phyloP scores from a whole-genome alignment of 2,329 filamentous ascomycete genomes.

The Bipolaris victoriae region DNA sequence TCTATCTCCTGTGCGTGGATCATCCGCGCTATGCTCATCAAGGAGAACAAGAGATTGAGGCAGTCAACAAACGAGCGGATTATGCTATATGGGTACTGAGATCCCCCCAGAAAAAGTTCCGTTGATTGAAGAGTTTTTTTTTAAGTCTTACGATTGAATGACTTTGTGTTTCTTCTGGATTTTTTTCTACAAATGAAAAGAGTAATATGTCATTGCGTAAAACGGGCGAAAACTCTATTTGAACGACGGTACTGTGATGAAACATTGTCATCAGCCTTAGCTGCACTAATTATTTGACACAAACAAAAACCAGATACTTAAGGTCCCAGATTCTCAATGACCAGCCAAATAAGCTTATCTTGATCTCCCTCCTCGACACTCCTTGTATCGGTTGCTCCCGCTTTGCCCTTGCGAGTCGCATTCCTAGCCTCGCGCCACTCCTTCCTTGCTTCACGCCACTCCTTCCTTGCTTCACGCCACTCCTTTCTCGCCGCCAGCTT shows the following conservation, averaged over 20 bases:
- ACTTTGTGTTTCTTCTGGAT: no score
- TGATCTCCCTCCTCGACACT: slow-evolving; percentile 1
- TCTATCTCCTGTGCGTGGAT: slow-evolving; percentile 39
- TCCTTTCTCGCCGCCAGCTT: slow-evolving; percentile 21
- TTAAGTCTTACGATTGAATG: background rate
- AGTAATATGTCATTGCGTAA: background rate
- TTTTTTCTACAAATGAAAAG: no score
- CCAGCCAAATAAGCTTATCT: slow-evolving; percentile 37
- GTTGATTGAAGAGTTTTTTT: background rate
- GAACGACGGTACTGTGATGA: no score
- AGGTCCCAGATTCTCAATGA: slow-evolving; percentile 37
- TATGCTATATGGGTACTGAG: slow-evolving; percentile 39
- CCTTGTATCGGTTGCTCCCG: background rate
- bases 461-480: slow-evolving; percentile 24
- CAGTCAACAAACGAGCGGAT: slow-evolving; percentile 34
- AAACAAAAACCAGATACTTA: background rate
- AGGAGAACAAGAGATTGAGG: slow-evolving; percentile 34
- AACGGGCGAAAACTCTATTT: background rate
- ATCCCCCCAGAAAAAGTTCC: no score
- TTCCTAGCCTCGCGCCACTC: slow-evolving; percentile 5
- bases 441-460: slow-evolving; percentile 24
- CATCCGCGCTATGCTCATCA: slow-evolving; percentile 35
- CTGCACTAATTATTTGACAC: no score
- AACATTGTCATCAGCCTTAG: no score
- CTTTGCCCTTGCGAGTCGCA: background rate